Evolutionary conservation across 164 flowering plant species (phyloP).

Genomic region (Annona cherimola): DNA sequence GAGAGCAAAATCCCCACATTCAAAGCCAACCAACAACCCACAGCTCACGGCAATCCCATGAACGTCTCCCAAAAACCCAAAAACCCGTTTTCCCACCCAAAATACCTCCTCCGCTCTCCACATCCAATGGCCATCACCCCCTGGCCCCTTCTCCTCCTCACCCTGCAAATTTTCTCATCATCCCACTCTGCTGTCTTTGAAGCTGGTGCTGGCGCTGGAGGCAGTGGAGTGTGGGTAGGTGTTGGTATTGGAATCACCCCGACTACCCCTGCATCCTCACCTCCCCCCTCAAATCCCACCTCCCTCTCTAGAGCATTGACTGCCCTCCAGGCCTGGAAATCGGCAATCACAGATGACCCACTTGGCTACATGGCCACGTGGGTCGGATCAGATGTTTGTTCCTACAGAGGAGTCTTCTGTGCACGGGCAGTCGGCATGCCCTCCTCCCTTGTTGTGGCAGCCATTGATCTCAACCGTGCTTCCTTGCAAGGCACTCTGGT

Average conservation of each 20-base stretch:
- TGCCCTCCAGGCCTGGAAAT: conserved; percentile 92
- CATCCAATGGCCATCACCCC: conserved; percentile 13
- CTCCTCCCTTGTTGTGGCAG: conserved; percentile 37
- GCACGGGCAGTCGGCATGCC: conserved; percentile 24
- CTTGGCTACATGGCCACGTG: conserved; percentile 44
- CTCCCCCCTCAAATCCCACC: conserved; percentile 28
- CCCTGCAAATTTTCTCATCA: conserved; percentile 18
- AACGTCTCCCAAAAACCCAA: background rate
- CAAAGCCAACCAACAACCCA: background rate
- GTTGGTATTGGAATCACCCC: conserved; percentile 10
- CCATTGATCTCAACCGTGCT: conserved; percentile 82
- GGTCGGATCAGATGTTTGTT: conserved; percentile 81
- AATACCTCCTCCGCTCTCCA: background rate
- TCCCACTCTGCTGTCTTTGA: conserved; percentile 22
- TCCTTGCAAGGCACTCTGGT: conserved; percentile 67
- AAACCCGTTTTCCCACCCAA: background rate
- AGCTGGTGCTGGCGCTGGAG: conserved; percentile 15
- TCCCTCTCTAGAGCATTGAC: conserved; percentile 38
- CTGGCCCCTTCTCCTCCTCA: conserved; percentile 12
- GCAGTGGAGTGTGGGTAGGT: conserved; percentile 39
- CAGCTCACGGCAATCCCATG: background rate
- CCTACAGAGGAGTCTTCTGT: conserved; percentile 83
- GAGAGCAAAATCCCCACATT: background rate
- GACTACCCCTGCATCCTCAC: conserved; percentile 15
- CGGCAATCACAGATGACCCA: conserved; percentile 80